Percentiles rank a stretch among this genome's conserved stretches.
phyloP scores from a whole-genome alignment of 1,284 basidiomycete genomes.

The Rhodotorula sp. region DNA sequence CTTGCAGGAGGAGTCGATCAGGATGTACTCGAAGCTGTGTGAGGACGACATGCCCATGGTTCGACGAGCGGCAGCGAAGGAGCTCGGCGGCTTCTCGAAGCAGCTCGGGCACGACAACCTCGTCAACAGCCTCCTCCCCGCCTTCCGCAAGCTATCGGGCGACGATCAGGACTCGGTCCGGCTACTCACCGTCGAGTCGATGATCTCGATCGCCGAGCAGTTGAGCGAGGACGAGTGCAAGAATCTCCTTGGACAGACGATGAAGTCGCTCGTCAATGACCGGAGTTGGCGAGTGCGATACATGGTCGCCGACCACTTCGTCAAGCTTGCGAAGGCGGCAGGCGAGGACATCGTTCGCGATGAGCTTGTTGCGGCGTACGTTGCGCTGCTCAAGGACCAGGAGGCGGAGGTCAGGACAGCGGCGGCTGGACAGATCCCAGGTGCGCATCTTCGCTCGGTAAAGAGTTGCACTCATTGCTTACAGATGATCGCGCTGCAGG shows the following conservation, averaged over 20 bases:
- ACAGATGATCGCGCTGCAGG: slow-evolving; percentile 56
- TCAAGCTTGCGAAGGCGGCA: slow-evolving; percentile 91
- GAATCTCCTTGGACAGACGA: slow-evolving; percentile 76
- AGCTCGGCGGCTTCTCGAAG: slow-evolving; percentile 83
- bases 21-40: slow-evolving; percentile 77
- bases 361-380: slow-evolving; percentile 89
- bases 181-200: slow-evolving; percentile 89
- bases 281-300: slow-evolving; percentile 99
- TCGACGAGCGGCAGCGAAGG: slow-evolving; percentile 90
- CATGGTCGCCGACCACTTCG: slow-evolving; percentile 98
- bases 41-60: slow-evolving; percentile 99
- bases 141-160: slow-evolving; percentile 89
- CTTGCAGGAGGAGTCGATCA: slow-evolving; percentile 85
- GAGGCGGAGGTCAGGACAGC: slow-evolving; percentile 98
- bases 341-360: slow-evolving; percentile 88
- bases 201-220: slow-evolving; percentile 86
- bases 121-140: slow-evolving; percentile 80
- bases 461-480: background rate
- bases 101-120: slow-evolving; percentile 68
- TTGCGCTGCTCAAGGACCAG: slow-evolving; percentile 93
- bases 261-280: slow-evolving; percentile 83
- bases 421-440: slow-evolving; percentile 92
- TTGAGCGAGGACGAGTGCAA: slow-evolving; percentile 84
- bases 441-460: slow-evolving; percentile 54
- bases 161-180: slow-evolving; percentile 99